Evolutionary conservation across 331 rosid genomes (phyloP).

Genomic region (Malus hybrid): DNA sequence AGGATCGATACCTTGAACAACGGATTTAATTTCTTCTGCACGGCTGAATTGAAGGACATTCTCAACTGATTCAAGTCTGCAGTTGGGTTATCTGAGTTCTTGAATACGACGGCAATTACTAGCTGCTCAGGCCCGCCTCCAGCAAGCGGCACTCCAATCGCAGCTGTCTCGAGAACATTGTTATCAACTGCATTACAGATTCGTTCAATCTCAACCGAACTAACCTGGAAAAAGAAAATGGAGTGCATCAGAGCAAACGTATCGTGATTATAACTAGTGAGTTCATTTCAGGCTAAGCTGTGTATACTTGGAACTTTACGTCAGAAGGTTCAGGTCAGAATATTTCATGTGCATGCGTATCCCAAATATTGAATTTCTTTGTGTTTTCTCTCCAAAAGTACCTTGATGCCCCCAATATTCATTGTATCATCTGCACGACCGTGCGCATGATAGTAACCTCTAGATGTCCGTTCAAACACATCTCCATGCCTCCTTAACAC

Average conservation of each 20-base stretch:
- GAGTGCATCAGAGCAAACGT: not conserved
- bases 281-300: not conserved
- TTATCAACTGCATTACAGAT: slow-evolving; percentile 66
- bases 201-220: slow-evolving; percentile 94
- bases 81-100: slow-evolving; percentile 22
- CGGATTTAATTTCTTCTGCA: slow-evolving; percentile 86
- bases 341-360: not conserved
- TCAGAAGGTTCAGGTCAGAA: not conserved
- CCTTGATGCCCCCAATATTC: slow-evolving; percentile 99
- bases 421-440: slow-evolving; percentile 98
- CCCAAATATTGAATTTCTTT: not conserved
- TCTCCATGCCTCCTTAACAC: slow-evolving; percentile 93
- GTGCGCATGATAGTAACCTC: slow-evolving; percentile 87
- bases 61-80: slow-evolving; percentile 44
- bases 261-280: not conserved
- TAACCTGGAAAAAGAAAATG: slow-evolving; percentile 52
- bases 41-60: slow-evolving; percentile 66
- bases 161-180: slow-evolving; percentile 78
- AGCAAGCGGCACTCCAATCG: slow-evolving; percentile 76
- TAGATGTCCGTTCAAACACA: slow-evolving; percentile 69
- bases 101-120: slow-evolving; percentile 65
- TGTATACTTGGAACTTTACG: not conserved
- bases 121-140: slow-evolving; percentile 90
- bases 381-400: not conserved
- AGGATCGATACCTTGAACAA: slow-evolving; percentile 57